These are phyloP conservation scores for Sequoia sempervirens DNA, from an alignment of 75 land plant genomes.

Conservation along the genomic window DNA sequence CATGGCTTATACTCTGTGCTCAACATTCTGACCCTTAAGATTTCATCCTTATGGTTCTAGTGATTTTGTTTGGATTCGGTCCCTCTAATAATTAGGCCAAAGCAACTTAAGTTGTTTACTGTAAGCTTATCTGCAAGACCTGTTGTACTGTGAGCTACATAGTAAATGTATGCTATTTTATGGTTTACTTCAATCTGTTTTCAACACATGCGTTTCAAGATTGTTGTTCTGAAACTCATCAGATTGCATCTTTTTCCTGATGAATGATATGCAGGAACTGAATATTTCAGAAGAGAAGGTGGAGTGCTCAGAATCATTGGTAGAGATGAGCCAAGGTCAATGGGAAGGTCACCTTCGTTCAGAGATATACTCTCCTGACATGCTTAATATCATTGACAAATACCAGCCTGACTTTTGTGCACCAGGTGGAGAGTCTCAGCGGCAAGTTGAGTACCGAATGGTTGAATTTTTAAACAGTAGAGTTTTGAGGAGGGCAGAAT, in stretches of 20 bases:
- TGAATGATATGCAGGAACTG: conserved; percentile 54
- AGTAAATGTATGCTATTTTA: not conserved
- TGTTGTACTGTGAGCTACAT: not conserved
- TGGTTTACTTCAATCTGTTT: not conserved
- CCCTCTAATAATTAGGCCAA: not conserved
- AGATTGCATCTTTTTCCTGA: not conserved
- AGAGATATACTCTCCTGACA: conserved; percentile 66
- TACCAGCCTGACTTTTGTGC: conserved; percentile 77
- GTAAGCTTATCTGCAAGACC: not conserved
- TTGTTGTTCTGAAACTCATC: not conserved
- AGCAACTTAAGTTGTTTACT: not conserved
- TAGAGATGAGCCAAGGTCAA: conserved; percentile 72
- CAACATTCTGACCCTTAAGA: not conserved
- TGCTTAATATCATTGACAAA: conserved; percentile 45
- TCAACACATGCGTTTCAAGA: not conserved
- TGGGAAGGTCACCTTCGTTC: conserved; percentile 78
- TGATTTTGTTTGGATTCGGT: not conserved
- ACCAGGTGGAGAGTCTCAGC: conserved; percentile 78
- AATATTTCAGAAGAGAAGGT: conserved; percentile 57
- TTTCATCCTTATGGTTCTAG: not conserved
- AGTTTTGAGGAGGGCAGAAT: conserved; percentile 31
- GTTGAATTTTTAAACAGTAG: conserved; percentile 63
- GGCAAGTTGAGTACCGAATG: conserved; percentile 80
- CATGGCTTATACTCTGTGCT: not conserved
- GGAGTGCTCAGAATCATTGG: conserved; percentile 58